Evolutionary conservation across 345 rosid species (phyloP).

Genomic region (Arabis alpina): DNA sequence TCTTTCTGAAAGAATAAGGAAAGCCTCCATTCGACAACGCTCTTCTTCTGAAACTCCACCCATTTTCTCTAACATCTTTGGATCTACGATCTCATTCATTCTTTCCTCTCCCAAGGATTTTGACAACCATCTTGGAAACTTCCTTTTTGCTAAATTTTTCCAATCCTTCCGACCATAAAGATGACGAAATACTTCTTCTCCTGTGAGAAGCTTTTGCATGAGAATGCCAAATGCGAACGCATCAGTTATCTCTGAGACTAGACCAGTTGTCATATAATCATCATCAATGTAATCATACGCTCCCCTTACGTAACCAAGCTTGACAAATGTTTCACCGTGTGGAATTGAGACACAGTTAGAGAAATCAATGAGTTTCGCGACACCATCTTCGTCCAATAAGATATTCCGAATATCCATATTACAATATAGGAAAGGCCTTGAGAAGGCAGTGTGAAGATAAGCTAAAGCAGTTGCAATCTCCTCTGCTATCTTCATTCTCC

Average conservation of each 20-base stretch:
- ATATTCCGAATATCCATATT: neutral
- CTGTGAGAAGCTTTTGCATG: constrained; percentile 4
- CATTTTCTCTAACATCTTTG: neutral
- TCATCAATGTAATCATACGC: neutral
- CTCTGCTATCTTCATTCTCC: neutral
- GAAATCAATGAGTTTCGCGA: neutral
- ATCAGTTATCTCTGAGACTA: neutral
- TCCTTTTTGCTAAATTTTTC: no score
- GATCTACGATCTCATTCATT: neutral
- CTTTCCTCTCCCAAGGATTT: neutral
- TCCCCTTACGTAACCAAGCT: neutral
- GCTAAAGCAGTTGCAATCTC: neutral
- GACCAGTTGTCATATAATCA: neutral
- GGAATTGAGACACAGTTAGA: neutral
- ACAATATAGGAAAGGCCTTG: neutral
- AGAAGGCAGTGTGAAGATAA: constrained; percentile 13
- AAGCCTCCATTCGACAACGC: constrained; percentile 14
- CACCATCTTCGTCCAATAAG: constrained; percentile 10
- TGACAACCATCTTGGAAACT: neutral
- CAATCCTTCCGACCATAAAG: no score
- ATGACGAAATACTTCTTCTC: neutral
- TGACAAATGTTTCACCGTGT: neutral
- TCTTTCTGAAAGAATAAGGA: constrained; percentile 8
- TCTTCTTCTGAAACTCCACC: neutral
- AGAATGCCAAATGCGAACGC: neutral